Conservation (phyloP, 2,329 filamentous ascomycete genomes). For the Aplosporella prunicola region DNA sequence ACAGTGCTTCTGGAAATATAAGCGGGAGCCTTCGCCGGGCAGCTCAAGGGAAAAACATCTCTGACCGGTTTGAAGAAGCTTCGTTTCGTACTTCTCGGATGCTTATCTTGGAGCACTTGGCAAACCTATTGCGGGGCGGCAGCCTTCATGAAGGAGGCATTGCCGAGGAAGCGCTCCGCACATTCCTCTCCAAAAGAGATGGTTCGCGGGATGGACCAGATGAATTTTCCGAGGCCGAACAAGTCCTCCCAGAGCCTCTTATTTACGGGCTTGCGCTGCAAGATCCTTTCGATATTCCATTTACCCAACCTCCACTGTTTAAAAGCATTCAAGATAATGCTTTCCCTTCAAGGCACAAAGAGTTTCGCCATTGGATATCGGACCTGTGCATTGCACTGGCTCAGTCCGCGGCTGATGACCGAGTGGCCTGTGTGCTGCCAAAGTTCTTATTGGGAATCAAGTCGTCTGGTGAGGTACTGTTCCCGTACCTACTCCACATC, state of each 20-base stretch:
- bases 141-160: slow-evolving; percentile 33
- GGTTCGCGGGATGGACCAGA: too few relatives aligned
- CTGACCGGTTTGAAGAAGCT: too few relatives aligned
- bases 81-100: slow-evolving; percentile 7
- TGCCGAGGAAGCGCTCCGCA: slow-evolving; percentile 32
- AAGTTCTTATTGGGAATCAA: slow-evolving; percentile 57
- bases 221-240: slow-evolving; percentile 20
- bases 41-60: background rate
- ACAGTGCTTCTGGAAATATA: slow-evolving; percentile 15
- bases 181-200: slow-evolving; percentile 21
- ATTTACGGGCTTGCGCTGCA: slow-evolving; percentile 20
- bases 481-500: slow-evolving; percentile 80
- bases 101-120: slow-evolving; percentile 27
- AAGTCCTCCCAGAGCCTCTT: slow-evolving; percentile 22
- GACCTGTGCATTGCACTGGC: slow-evolving; percentile 51
- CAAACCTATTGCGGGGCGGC: slow-evolving; percentile 30
- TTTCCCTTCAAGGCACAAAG: slow-evolving; percentile 14
- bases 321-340: slow-evolving; percentile 17
- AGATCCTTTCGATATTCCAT: slow-evolving; percentile 14
- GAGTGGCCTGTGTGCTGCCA: slow-evolving; percentile 59
- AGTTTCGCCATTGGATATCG: slow-evolving; percentile 47
- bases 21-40: slow-evolving; percentile 1
- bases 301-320: slow-evolving; percentile 1
- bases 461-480: slow-evolving; percentile 61
- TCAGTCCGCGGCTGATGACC: slow-evolving; percentile 45